These are phyloP conservation scores for Scopulariopsis brevicaulis DNA, from an alignment of 2,329 filamentous ascomycete genomes.

Conservation along the genomic window DNA sequence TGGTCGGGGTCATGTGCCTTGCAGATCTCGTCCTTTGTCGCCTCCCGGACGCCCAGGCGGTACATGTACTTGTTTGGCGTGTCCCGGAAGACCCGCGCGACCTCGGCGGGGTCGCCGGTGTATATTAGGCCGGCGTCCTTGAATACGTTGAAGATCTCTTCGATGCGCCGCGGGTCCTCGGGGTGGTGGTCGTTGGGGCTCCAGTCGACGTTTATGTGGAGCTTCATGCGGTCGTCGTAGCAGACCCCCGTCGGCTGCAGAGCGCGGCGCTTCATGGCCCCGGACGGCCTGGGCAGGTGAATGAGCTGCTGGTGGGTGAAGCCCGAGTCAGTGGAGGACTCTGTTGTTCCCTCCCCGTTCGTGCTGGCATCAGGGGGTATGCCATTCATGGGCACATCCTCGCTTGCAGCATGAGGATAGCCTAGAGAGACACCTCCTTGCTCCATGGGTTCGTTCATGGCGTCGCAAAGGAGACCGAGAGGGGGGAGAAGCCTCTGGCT, in stretches of 20 bases:
- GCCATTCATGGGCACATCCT: slow-evolving; percentile 1
- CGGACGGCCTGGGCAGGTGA: slow-evolving; percentile 9
- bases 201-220: slow-evolving; percentile 78
- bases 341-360: slow-evolving; percentile 8
- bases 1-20: slow-evolving; percentile 70
- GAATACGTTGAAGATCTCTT: slow-evolving; percentile 85
- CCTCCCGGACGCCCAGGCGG: slow-evolving; percentile 69
- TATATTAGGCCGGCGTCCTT: slow-evolving; percentile 71
- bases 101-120: slow-evolving; percentile 41
- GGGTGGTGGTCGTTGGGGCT: slow-evolving; percentile 71
- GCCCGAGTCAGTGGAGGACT: slow-evolving; percentile 8
- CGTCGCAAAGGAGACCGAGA: not conserved
- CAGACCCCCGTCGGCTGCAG: slow-evolving; percentile 64
- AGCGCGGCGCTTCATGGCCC: slow-evolving; percentile 28
- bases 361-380: not conserved
- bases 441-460: not conserved
- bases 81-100: slow-evolving; percentile 36
- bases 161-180: slow-evolving; percentile 86
- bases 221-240: slow-evolving; percentile 92
- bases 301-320: slow-evolving; percentile 11
- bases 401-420: not conserved
- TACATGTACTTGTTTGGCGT: slow-evolving; percentile 53
- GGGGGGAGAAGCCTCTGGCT: not conserved
- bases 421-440: not conserved
- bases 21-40: slow-evolving; percentile 69